phyloP scores from a whole-genome alignment of 1,284 basidiomycete genomes.

The Papiliotrema flavescens region DNA sequence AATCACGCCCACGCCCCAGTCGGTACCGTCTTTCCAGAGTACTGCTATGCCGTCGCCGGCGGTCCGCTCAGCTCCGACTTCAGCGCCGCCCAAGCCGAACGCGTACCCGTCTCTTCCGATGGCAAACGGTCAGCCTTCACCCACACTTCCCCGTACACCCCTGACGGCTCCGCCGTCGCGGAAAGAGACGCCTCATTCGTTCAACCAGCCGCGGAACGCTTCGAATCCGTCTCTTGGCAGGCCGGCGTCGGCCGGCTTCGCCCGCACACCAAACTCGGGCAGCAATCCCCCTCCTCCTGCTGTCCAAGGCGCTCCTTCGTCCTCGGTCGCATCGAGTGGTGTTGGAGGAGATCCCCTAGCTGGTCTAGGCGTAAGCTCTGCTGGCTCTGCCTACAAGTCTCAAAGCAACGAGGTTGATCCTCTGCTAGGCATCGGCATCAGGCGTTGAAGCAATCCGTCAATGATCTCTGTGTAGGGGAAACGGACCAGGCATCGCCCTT shows the following conservation, averaged over 20 bases:
- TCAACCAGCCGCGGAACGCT: neutral
- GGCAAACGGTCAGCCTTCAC: neutral
- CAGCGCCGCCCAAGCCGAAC: neutral
- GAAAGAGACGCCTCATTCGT: neutral
- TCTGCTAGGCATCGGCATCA: neutral
- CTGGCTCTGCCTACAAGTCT: too few species aligned
- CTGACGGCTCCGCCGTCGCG: neutral
- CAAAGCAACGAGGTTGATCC: neutral
- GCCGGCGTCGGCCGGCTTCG: too few species aligned
- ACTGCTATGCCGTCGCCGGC: neutral
- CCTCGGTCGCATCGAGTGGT: neutral
- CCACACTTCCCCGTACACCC: neutral
- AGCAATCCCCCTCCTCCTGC: neutral
- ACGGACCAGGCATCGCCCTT: too few species aligned
- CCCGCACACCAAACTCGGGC: neutral
- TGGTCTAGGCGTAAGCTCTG: neutral
- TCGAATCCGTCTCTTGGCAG: neutral
- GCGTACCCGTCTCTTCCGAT: neutral
- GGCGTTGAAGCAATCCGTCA: neutral
- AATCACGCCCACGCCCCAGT: neutral
- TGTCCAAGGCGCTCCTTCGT: neutral
- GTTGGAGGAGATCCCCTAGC: neutral
- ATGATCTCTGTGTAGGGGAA: too few species aligned
- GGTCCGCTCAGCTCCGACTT: neutral
- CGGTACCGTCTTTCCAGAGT: neutral